Base-by-base conservation (phyloP, 1,139 yeast genomes). In the Debaryomyces sp. region DNA sequence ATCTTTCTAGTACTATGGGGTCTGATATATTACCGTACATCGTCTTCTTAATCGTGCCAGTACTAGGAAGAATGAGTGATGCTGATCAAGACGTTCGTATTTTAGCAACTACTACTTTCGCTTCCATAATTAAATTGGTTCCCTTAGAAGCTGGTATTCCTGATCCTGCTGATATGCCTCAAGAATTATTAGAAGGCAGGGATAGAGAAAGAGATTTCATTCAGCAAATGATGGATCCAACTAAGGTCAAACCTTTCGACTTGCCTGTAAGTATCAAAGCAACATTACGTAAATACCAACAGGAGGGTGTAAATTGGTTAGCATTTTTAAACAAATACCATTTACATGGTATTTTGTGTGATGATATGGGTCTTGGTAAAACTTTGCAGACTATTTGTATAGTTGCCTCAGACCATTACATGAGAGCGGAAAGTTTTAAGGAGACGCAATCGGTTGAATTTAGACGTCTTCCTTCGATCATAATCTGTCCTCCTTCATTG, bases 351-450 rank as follows among this genome's bases (percentile, higher is more conserved):
- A 91, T 95, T 60, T 74, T 95, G 45, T 94, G 99, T 81, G 99
- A 95, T 68, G 99, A 95, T 82, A 95, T 95, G 99, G 99, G 99
- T 10, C 78, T 95, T 34, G 99, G 99, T 50, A 95, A 95, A 65
- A 95, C 99, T 0, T 77, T 95, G 53, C 99, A 95, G 68, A 92
- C 99, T 0, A 91, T 95, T 61, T 95, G 99, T 71, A 94, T 95
- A 55, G 91, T 95, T 47, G 89, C 99, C 0, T 90, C 97, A 60
- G 99, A 95, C 62, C 99, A 95, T 63, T 89, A 91, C 62, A 63
- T 89, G 55, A 82, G 99, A 60, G 85, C 83, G 12, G 87, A 87
- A 56, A 87, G 84, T 54, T 87, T 76, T 64, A 68, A 69, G n/a
- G 73, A 81, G 50, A 84, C 96, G 0, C 68, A 78, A 24, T 77